Conservation (phyloP, 164 flowering plant genomes). For the Chloranthus sessilifolius region DNA sequence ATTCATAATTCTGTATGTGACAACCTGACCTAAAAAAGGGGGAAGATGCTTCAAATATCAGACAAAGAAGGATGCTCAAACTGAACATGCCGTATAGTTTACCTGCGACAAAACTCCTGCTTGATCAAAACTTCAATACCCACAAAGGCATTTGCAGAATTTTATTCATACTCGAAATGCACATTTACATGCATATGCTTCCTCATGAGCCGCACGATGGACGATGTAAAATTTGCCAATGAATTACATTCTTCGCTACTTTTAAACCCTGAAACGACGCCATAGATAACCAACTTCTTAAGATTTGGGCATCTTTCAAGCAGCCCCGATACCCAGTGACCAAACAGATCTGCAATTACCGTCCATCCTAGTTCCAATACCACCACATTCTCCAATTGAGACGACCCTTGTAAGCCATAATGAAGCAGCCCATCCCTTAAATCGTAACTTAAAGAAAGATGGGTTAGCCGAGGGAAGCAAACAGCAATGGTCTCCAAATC, state of each 20-base stretch:
- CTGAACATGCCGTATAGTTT: slow-evolving; percentile 6
- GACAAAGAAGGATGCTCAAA: slow-evolving; percentile 11
- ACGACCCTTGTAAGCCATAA: slow-evolving; percentile 56
- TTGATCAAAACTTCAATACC: slow-evolving; percentile 19
- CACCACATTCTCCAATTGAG: slow-evolving; percentile 51
- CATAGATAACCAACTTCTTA: slow-evolving; percentile 32
- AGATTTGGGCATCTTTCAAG: slow-evolving; percentile 35
- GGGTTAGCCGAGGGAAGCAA: slow-evolving; percentile 63
- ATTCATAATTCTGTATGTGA: slow-evolving; percentile 14
- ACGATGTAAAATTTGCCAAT: slow-evolving; percentile 31
- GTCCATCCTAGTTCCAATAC: slow-evolving; percentile 86
- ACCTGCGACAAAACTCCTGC: slow-evolving; percentile 16
- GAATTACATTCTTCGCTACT: slow-evolving; percentile 27
- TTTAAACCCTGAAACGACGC: slow-evolving; percentile 29
- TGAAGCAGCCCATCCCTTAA: slow-evolving; percentile 56
- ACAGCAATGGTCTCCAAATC: slow-evolving; percentile 70
- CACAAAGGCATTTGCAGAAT: slow-evolving; percentile 8
- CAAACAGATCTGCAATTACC: slow-evolving; percentile 54
- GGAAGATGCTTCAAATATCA: slow-evolving; percentile 1
- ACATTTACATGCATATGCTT: slow-evolving; percentile 54
- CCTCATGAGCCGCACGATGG: slow-evolving; percentile 36
- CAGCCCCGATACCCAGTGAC: slow-evolving; percentile 33
- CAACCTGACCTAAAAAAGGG: too few relatives aligned
- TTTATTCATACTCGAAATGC: slow-evolving; percentile 65
- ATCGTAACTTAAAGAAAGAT: slow-evolving; percentile 70